These are phyloP conservation scores for Exophiala oligosperma DNA, from an alignment of 2,329 filamentous ascomycete genomes.

Conservation along the genomic window DNA sequence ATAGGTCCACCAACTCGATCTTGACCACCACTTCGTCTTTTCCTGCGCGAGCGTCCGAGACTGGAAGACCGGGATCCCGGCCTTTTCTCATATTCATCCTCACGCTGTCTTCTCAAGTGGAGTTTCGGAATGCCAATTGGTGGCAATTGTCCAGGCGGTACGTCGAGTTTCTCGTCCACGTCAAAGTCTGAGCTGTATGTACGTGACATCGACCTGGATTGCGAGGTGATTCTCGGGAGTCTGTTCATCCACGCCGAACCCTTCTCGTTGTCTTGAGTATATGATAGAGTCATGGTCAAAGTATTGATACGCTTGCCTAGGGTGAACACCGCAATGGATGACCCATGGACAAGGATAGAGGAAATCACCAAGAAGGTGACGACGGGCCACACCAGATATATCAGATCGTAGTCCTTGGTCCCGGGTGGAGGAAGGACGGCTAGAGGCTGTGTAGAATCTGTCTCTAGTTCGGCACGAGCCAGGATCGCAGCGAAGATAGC, in stretches of 20 bases:
- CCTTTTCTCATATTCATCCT: conserved; percentile 63
- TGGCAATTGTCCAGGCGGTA: conserved; percentile 69
- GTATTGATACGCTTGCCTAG: conserved; percentile 98
- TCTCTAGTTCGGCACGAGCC: conserved; percentile 87
- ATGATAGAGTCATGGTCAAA: conserved; percentile 90
- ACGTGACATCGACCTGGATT: conserved; percentile 80
- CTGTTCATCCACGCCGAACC: conserved; percentile 94
- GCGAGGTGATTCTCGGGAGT: conserved; percentile 77
- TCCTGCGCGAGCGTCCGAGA: conserved; percentile 48
- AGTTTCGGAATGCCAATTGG: conserved; percentile 71
- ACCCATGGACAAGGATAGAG: conserved; percentile 94
- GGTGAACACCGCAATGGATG: conserved; percentile 97
- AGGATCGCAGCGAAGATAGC: conserved; percentile 95
- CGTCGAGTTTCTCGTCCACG: conserved; percentile 54
- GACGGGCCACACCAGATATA: conserved; percentile 92
- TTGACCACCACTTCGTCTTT: conserved; percentile 67
- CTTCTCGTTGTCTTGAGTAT: conserved; percentile 85
- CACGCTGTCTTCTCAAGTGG: conserved; percentile 77
- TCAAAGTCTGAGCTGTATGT: conserved; percentile 52
- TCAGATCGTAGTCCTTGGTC: conserved; percentile 66
- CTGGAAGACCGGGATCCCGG: conserved; percentile 57
- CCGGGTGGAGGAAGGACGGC: conserved; percentile 54
- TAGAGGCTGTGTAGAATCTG: conserved; percentile 71
- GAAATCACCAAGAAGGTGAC: conserved; percentile 90
- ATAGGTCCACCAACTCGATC: conserved; percentile 83